Conservation (phyloP, 1,284 basidiomycete genomes). For the Fomitopsis palustris region DNA sequence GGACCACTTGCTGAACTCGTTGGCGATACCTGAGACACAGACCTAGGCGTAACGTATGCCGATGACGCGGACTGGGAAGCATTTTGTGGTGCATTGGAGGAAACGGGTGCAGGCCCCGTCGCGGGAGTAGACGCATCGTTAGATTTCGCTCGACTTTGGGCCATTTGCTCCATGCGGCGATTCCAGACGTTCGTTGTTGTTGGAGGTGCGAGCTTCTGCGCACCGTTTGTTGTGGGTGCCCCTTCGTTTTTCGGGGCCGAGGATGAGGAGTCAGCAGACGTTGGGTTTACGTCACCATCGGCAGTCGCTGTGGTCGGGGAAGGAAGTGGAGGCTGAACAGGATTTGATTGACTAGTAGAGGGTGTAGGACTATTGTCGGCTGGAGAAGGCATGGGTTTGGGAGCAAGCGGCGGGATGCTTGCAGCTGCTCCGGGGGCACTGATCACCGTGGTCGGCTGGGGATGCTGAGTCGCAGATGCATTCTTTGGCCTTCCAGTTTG, state of each 20-base stretch:
- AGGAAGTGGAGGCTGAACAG: constrained; percentile 11
- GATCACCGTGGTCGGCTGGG: constrained; percentile 11
- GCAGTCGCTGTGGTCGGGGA: constrained; percentile 5
- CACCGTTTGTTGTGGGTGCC: not conserved
- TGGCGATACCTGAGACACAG: constrained; percentile 3
- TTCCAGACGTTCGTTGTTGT: constrained; percentile 46
- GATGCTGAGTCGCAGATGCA: constrained; percentile 11
- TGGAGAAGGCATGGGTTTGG: constrained; percentile 15
- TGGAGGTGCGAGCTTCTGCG: constrained; percentile 21
- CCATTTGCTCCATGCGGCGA: constrained; percentile 46
- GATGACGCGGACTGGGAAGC: not conserved
- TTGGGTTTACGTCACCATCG: constrained; percentile 21
- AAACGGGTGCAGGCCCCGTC: not conserved
- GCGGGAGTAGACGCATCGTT: constrained; percentile 11
- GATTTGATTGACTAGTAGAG: constrained; percentile 5
- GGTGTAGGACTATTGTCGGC: constrained; percentile 9
- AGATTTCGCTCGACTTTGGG: constrained; percentile 27
- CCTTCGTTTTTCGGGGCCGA: constrained; percentile 1
- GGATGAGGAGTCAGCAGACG: constrained; percentile 10
- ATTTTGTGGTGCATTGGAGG: not conserved
- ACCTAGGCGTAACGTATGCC: no score
- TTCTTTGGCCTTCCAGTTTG: constrained; percentile 15
- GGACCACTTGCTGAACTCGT: constrained; percentile 7
- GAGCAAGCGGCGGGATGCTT: constrained; percentile 10
- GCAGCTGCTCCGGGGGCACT: constrained; percentile 12